These are phyloP conservation scores for Cercospora sojina DNA, from an alignment of 2,329 filamentous ascomycete genomes.

Conservation along the genomic window DNA sequence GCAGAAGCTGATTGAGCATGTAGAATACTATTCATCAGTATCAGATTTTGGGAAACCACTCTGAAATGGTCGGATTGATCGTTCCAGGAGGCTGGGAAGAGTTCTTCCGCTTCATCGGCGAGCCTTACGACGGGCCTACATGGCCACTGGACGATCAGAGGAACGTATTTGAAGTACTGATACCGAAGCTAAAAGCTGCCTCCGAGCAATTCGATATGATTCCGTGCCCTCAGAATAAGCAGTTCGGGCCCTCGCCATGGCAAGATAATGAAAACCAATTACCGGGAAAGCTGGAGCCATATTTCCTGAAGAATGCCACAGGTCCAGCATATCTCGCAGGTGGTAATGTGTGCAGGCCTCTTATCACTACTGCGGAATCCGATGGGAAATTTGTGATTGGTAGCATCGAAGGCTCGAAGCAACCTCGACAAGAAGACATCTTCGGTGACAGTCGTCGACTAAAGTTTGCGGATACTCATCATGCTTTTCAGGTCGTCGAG, in stretches of 20 bases:
- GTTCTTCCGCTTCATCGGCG: conserved; percentile 59
- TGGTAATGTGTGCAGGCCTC: conserved; percentile 50
- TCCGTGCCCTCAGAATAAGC: conserved; percentile 51
- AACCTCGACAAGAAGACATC: conserved; percentile 39
- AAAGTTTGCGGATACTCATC: conserved; percentile 51
- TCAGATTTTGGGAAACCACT: conserved; percentile 54
- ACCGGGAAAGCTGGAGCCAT: conserved; percentile 44
- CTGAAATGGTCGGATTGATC: conserved; percentile 56
- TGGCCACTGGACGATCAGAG: conserved; percentile 55
- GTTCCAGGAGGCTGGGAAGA: conserved; percentile 61
- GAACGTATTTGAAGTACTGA: conserved; percentile 51
- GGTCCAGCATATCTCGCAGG: conserved; percentile 50
- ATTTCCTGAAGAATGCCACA: conserved; percentile 54
- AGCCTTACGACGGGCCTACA: conserved; percentile 49
- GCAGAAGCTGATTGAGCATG: background rate
- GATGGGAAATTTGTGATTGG: conserved; percentile 54
- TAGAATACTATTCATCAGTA: conserved; percentile 57
- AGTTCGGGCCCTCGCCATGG: conserved; percentile 49
- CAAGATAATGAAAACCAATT: conserved; percentile 43
- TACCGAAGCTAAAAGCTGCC: conserved; percentile 58
- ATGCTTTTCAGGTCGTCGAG: conserved; percentile 53
- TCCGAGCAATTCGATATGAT: conserved; percentile 58
- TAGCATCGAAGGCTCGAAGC: conserved; percentile 50
- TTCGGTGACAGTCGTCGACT: conserved; percentile 39
- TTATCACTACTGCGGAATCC: conserved; percentile 51